Evolutionary conservation across 2,329 filamentous ascomycete genomes (phyloP), one percentile per base, ranked within the genome.

Genomic region (Epichloe amarillans): DNA sequence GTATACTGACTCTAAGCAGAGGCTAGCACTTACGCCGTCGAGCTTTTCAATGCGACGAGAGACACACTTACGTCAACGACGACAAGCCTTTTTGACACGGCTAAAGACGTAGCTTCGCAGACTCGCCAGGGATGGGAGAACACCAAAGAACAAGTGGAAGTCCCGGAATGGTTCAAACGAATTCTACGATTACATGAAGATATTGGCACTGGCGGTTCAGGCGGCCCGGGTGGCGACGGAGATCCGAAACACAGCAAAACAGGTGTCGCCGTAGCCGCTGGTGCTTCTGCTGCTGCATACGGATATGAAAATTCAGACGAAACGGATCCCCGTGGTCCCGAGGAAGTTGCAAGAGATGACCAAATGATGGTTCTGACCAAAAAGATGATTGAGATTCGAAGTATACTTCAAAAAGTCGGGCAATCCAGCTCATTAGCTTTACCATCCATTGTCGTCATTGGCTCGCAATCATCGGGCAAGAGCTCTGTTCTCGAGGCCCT

Each of bases 351-450:
- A 17, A 82, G 82, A 60, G 93, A 98, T 61, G 93, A 98, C 64
- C 93, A 98, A 68, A 98, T 98, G 91, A 98, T 98, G 93, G 76
- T 96, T 58, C 73, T 98, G 62, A 98, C 94, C 2, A 91, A 93
- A 72, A 97, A 97, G 71, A 98, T 98, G 93, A 98, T 98, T 62
- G 93, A 98, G 72, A 97, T 98, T 52, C 78, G 94, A 58, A 90
- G 84, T 58, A 88, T 98, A 51, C 75, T 98, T 23, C 86, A 94
- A 62, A 88, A 84, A 26, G 86, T 98, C 45, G 94, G 90, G 36
- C 91, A 98, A 71, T 94, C 90, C 0, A 88, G 85, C 56, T 82
- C 87, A 3, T 72, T 98, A 55, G 91, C 86, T 1, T 72, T 98
- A 21, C 93, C 93, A 0, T 97, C 94, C 0, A 98, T 98, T 52